Evolutionary conservation across 2,329 filamentous ascomycete genomes (phyloP).

Genomic region (Pezicula neosporulosa): DNA sequence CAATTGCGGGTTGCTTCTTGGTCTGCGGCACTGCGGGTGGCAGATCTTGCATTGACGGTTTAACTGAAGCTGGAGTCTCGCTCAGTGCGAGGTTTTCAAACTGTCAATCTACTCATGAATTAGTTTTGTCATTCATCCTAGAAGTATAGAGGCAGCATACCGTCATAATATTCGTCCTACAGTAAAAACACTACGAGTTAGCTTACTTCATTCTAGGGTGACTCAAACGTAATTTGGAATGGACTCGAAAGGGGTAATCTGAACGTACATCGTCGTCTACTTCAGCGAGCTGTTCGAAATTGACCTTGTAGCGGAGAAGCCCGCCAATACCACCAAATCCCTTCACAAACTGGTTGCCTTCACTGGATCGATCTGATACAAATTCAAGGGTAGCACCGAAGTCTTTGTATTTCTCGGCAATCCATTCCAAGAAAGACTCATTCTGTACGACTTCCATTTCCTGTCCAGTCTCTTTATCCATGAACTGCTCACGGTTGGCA

Average conservation of each 20-base stretch:
- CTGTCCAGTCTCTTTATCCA: constrained; percentile 92
- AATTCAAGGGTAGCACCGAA: constrained; percentile 96
- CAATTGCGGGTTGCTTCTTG: constrained; percentile 34
- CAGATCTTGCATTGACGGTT: constrained; percentile 36
- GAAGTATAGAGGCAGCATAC: constrained; percentile 29
- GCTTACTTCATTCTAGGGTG: no score
- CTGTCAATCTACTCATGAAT: constrained; percentile 68
- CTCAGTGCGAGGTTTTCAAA: constrained; percentile 78
- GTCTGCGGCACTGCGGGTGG: constrained; percentile 40
- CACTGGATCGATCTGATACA: constrained; percentile 93
- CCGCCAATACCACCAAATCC: constrained; percentile 98
- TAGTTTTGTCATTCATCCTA: constrained; percentile 7
- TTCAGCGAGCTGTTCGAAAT: constrained; percentile 98
- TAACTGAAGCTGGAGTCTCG: constrained; percentile 79
- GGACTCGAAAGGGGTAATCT: no score
- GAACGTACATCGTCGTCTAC: constrained; percentile 63
- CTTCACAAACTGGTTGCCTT: constrained; percentile 99
- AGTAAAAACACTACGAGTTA: no score
- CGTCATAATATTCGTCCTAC: constrained; percentile 81
- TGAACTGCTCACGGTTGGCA: constrained; percentile 74
- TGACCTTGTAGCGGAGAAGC: constrained; percentile 98
- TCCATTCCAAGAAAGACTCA: constrained; percentile 97
- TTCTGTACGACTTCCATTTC: constrained; percentile 94
- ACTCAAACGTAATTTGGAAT: no score
- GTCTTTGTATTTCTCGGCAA: constrained; percentile 97